phyloP scores from a whole-genome alignment of 306 rosid genomes.

The Cicer bijugum region DNA sequence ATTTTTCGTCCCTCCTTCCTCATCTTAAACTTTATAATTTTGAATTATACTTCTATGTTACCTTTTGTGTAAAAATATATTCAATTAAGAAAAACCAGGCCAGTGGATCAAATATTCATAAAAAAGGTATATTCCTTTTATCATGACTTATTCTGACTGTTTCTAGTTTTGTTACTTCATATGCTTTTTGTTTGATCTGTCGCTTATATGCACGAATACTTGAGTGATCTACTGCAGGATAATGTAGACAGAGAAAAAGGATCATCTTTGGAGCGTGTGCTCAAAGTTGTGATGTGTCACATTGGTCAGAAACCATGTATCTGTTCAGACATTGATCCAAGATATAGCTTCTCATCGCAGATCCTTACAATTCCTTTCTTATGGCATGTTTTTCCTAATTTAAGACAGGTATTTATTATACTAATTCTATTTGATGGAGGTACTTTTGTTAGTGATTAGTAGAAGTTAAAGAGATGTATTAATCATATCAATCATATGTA shows the following conservation, averaged over 20 bases:
- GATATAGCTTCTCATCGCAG: slow-evolving; percentile 83
- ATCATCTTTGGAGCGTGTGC: slow-evolving; percentile 77
- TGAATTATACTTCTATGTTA: background rate
- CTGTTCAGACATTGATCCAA: slow-evolving; percentile 64
- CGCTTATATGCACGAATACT: slow-evolving; percentile 33
- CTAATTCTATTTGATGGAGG: slow-evolving; percentile 30
- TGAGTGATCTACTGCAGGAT: slow-evolving; percentile 61
- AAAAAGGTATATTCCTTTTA: slow-evolving; percentile 16
- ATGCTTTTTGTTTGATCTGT: slow-evolving; percentile 36
- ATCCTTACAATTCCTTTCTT: slow-evolving; percentile 87
- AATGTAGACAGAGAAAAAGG: slow-evolving; percentile 51
- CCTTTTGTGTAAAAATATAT: slow-evolving; percentile 1
- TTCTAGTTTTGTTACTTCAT: slow-evolving; percentile 15
- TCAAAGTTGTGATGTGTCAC: slow-evolving; percentile 66
- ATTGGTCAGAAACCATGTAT: slow-evolving; percentile 75
- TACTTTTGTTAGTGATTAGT: slow-evolving; percentile 23
- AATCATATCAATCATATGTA: slow-evolving; percentile 9
- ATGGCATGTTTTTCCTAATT: slow-evolving; percentile 78
- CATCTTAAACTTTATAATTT: background rate
- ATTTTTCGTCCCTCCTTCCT: background rate
- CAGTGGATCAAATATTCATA: slow-evolving; percentile 33
- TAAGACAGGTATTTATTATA: slow-evolving; percentile 66
- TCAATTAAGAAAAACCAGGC: slow-evolving; percentile 15
- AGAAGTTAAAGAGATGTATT: slow-evolving; percentile 17
- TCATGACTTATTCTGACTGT: slow-evolving; percentile 20